Evolutionary conservation across 345 rosid species (phyloP).

Genomic region (Arabis hirsuta): DNA sequence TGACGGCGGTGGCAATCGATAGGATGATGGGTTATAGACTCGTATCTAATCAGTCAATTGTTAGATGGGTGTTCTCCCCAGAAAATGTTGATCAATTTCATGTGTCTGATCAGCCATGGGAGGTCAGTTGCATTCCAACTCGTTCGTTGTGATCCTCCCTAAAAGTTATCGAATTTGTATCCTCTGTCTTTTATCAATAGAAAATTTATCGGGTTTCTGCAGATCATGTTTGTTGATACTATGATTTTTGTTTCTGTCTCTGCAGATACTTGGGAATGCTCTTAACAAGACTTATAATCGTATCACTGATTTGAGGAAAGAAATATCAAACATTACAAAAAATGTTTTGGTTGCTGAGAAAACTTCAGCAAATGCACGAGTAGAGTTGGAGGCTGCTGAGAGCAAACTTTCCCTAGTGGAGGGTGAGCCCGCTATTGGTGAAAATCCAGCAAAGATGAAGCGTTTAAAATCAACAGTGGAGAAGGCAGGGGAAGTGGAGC

Average conservation of each 20-base stretch:
- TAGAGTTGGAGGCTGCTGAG: constrained; percentile 78
- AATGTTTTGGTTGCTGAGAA: constrained; percentile 68
- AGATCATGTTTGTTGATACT: constrained; percentile 1
- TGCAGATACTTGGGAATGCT: constrained; percentile 89
- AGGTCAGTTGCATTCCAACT: constrained; percentile 54
- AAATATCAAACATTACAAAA: constrained; percentile 68
- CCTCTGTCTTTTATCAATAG: not conserved
- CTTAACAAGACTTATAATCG: constrained; percentile 91
- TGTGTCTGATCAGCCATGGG: constrained; percentile 89
- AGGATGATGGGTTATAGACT: constrained; percentile 99
- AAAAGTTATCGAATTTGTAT: not conserved
- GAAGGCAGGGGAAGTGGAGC: constrained; percentile 66
- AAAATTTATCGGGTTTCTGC: not conserved
- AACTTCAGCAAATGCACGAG: constrained; percentile 70
- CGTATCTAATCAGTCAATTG: constrained; percentile 89
- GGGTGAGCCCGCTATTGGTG: constrained; percentile 95
- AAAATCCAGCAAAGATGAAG: constrained; percentile 77
- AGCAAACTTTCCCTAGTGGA: constrained; percentile 78
- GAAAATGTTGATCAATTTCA: constrained; percentile 82
- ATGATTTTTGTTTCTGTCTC: constrained; percentile 16
- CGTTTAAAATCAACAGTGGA: constrained; percentile 74
- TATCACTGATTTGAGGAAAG: constrained; percentile 87
- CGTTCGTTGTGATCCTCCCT: not conserved
- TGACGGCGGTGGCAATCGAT: constrained; percentile 88
- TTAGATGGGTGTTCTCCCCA: constrained; percentile 92